A percentile compares a stretch with the other conserved stretches of the same genome.
phyloP scores from a whole-genome alignment of 2,329 filamentous ascomycete genomes.

The Huntiella omanensis region DNA sequence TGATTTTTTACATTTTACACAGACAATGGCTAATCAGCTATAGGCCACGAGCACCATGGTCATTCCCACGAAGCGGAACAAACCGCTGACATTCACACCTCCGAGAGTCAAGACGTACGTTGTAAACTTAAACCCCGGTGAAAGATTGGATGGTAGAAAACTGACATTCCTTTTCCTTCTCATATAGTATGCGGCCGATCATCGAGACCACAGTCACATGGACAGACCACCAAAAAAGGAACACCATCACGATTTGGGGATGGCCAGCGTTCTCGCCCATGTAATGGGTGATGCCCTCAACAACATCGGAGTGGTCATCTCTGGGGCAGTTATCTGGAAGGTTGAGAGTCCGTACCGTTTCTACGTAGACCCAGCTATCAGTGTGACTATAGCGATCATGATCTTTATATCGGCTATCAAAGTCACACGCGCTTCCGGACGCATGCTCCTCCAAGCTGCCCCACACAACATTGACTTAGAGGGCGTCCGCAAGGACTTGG shows the following conservation, averaged over 20 bases:
- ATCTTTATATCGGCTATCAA: slow-evolving; percentile 47
- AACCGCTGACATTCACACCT: not conserved
- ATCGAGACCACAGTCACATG: slow-evolving; percentile 31
- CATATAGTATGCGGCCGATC: slow-evolving; percentile 14
- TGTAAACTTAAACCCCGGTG: too few relatives aligned
- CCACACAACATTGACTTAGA: slow-evolving; percentile 39
- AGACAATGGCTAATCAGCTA: not conserved
- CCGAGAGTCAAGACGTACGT: too few relatives aligned
- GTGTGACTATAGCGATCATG: slow-evolving; percentile 53
- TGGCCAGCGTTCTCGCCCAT: slow-evolving; percentile 52
- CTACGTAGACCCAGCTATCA: slow-evolving; percentile 54
- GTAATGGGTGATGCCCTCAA: slow-evolving; percentile 56
- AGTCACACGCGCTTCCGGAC: slow-evolving; percentile 40
- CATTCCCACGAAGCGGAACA: slow-evolving; percentile 13
- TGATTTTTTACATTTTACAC: not conserved
- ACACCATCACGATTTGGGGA: slow-evolving; percentile 42
- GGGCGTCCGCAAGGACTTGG: slow-evolving; percentile 50
- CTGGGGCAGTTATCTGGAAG: slow-evolving; percentile 52
- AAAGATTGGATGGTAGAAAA: not conserved
- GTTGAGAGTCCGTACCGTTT: slow-evolving; percentile 35
- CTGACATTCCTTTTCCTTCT: not conserved
- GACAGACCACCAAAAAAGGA: slow-evolving; percentile 15
- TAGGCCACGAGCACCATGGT: slow-evolving; percentile 14
- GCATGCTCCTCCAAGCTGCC: slow-evolving; percentile 48
- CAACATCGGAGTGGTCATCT: slow-evolving; percentile 56